These are phyloP conservation scores for Teratosphaeria destructans DNA, from an alignment of 2,329 filamentous ascomycete genomes.

Conservation along the genomic window DNA sequence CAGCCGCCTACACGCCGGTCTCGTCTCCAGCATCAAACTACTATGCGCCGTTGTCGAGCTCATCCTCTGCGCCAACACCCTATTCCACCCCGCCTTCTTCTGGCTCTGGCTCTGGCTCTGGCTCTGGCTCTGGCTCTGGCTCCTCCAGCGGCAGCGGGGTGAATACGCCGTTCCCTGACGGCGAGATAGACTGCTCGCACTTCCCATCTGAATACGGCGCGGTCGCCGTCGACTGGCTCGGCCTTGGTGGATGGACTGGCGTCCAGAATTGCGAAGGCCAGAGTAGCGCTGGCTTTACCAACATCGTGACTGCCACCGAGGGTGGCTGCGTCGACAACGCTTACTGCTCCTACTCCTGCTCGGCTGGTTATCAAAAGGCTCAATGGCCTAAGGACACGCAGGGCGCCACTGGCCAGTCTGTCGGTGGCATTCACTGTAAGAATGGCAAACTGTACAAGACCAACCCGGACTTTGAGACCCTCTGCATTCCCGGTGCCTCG, in stretches of 20 bases:
- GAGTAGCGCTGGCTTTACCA: conserved; percentile 27
- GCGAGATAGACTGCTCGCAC: conserved; percentile 55
- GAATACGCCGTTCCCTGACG: conserved; percentile 62
- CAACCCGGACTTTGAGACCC: conserved; percentile 52
- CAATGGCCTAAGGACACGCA: conserved; percentile 71
- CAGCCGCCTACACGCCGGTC: background rate
- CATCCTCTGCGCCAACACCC: conserved; percentile 13
- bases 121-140: conserved; percentile 10
- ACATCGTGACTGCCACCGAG: conserved; percentile 57
- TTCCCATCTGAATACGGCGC: conserved; percentile 81
- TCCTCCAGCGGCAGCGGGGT: conserved; percentile 34
- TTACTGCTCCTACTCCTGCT: conserved; percentile 91
- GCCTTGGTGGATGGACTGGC: conserved; percentile 66
- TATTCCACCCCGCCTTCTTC: conserved; percentile 9
- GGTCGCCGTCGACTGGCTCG: conserved; percentile 56
- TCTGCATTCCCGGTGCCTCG: conserved; percentile 65
- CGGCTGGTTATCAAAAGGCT: conserved; percentile 80
- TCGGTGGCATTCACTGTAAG: conserved; percentile 80
- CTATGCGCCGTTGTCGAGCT: background rate
- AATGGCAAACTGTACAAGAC: conserved; percentile 68
- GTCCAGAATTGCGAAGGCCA: conserved; percentile 46
- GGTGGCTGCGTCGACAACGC: conserved; percentile 52
- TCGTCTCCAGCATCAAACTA: background rate
- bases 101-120: conserved; percentile 13
- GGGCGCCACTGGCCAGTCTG: conserved; percentile 68